A percentile compares a stretch with the other conserved stretches of the same genome.
These are phyloP conservation scores for Sabuloglossum arenarium DNA, from an alignment of 495 filamentous ascomycete genomes.

Conservation along the genomic window DNA sequence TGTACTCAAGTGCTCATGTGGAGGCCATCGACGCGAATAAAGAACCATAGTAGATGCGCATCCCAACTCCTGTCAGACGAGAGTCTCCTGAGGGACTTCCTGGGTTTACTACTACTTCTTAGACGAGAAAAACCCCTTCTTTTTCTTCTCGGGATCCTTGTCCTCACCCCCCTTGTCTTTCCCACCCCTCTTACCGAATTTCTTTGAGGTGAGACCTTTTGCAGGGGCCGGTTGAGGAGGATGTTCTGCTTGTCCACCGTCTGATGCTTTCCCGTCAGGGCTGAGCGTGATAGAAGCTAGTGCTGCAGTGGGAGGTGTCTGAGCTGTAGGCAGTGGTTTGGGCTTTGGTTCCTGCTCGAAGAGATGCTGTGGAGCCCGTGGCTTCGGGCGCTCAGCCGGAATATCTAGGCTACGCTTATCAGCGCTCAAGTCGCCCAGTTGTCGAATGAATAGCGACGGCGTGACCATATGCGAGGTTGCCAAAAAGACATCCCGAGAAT, in stretches of 20 bases:
- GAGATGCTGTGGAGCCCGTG: constrained; percentile 63
- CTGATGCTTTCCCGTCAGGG: not conserved
- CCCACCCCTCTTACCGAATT: constrained; percentile 1
- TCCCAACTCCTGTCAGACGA: no score
- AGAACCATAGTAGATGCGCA: not conserved
- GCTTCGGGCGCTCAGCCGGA: constrained; percentile 60
- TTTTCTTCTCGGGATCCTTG: constrained; percentile 6
- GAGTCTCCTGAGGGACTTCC: not conserved
- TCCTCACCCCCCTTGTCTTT: constrained; percentile 2
- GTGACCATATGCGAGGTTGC: constrained; percentile 83
- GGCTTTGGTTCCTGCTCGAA: constrained; percentile 54
- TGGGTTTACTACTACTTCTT: constrained; percentile 3
- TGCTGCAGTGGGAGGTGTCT: constrained; percentile 1
- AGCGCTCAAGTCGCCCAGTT: constrained; percentile 56
- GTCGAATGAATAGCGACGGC: constrained; percentile 57
- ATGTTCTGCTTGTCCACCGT: not conserved
- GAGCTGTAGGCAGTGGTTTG: constrained; percentile 16
- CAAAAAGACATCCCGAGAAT: constrained; percentile 65
- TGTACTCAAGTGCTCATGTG: not conserved
- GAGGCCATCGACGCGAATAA: not conserved
- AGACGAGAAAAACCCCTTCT: constrained; percentile 8
- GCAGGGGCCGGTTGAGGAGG: not conserved
- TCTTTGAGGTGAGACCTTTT: not conserved
- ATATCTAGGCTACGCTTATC: constrained; percentile 58
- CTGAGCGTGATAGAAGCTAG: not conserved